A percentile compares a stretch with the other conserved stretches of the same genome.
Conservation (phyloP, 768 basidiomycete genomes). For the Termitomyces sp. region DNA sequence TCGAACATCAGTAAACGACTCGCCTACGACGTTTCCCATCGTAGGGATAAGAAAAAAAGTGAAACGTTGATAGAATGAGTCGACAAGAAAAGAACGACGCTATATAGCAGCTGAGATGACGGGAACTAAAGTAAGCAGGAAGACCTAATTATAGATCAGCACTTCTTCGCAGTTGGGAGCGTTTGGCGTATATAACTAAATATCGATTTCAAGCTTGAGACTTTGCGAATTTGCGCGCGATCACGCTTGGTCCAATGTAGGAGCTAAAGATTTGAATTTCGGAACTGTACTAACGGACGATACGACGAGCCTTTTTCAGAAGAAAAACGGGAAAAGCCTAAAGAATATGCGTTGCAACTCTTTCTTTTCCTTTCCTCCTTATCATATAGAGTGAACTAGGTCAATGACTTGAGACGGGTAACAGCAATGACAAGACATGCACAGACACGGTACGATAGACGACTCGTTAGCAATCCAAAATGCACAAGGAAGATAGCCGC, state of each 20-base stretch:
- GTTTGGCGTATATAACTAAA: neutral
- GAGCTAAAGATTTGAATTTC: neutral
- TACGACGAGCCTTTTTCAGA: no score
- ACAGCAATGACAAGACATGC: neutral
- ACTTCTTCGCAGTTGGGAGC: neutral
- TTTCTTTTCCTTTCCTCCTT: neutral
- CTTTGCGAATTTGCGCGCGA: neutral
- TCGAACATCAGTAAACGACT: constrained; percentile 1
- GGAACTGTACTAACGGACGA: neutral
- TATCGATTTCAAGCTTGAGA: neutral
- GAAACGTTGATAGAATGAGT: no score
- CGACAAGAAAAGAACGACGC: neutral
- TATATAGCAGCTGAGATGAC: constrained; percentile 4
- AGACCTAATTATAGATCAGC: constrained; percentile 2
- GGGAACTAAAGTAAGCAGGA: constrained; percentile 8
- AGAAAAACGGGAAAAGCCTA: neutral
- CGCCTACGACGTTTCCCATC: constrained; percentile 11
- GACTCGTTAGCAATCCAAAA: neutral
- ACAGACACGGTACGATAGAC: neutral
- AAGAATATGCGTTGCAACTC: neutral
- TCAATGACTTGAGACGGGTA: neutral
- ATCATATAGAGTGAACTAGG: neutral
- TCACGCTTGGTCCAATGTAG: neutral
- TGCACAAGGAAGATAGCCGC: neutral
- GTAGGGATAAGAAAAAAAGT: neutral